Conservation (phyloP, 306 rosid genomes). For the Luffa aegyptiaca region DNA sequence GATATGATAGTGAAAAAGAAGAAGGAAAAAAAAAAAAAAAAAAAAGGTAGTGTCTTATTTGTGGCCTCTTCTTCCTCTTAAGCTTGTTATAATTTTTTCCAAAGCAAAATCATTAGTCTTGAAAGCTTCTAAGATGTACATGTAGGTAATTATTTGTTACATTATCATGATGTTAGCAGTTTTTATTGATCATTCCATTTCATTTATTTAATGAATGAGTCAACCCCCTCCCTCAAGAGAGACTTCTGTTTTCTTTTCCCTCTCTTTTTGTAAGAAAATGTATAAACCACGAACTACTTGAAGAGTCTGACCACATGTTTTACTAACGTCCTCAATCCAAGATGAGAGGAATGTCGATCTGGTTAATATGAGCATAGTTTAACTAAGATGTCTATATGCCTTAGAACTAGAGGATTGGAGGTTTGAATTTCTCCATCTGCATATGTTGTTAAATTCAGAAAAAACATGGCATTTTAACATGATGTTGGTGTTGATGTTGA, state of each 20-base stretch:
- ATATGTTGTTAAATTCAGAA: too few species aligned
- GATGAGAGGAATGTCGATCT: too few species aligned
- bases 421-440: too few species aligned
- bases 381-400: too few species aligned
- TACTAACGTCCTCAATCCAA: too few species aligned
- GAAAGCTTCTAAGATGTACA: slow-evolving; percentile 1
- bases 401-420: too few species aligned
- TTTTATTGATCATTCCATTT: neutral
- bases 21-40: neutral
- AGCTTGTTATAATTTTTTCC: neutral
- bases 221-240: neutral
- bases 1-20: neutral
- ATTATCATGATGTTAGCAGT: neutral
- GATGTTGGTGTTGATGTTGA: too few species aligned
- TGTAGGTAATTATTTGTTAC: slow-evolving; percentile 4
- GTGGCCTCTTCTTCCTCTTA: neutral
- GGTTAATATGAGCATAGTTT: too few species aligned
- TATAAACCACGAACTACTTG: neutral
- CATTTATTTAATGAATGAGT: neutral
- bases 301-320: too few species aligned
- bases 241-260: neutral
- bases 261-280: neutral
- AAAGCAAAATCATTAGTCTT: neutral
- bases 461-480: too few species aligned
- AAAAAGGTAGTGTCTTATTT: neutral